Evolutionary conservation across 768 basidiomycete species (phyloP).

Genomic region (Termitomyces sp.): DNA sequence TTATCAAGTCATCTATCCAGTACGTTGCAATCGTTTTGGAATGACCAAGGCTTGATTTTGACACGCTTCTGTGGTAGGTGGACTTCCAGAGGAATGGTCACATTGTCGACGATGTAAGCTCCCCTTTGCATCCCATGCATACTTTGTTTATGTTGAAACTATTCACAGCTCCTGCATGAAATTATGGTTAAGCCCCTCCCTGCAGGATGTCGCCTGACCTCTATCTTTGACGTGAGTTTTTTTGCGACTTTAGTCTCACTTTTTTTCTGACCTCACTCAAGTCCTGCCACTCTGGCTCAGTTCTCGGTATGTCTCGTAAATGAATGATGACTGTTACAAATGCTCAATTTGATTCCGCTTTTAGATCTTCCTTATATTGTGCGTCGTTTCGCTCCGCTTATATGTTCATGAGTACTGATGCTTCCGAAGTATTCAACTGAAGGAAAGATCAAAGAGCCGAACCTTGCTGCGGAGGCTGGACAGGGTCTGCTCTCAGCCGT

Average conservation of each 20-base stretch:
- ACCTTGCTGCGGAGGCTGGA: conserved; percentile 81
- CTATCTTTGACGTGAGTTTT: conserved; percentile 64
- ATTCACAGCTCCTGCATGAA: conserved; percentile 57
- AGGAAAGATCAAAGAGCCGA: conserved; percentile 93
- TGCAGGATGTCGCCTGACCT: conserved; percentile 81
- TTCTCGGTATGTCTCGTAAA: conserved; percentile 48
- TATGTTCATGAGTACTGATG: background rate
- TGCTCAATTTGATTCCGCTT: background rate
- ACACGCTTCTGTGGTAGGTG: conserved; percentile 21
- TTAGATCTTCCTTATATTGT: conserved; percentile 70
- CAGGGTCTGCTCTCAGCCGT: conserved; percentile 79
- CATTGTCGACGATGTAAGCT: conserved; percentile 83
- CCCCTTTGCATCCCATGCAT: background rate
- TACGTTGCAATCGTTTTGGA: conserved; percentile 38
- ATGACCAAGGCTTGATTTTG: background rate
- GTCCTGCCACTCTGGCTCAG: conserved; percentile 90
- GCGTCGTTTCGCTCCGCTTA: conserved; percentile 12
- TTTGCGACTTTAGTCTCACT: background rate
- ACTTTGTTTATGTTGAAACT: conserved; percentile 8
- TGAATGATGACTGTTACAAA: background rate
- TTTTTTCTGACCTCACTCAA: conserved; percentile 19
- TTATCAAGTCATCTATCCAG: conserved; percentile 74
- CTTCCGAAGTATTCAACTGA: conserved; percentile 78
- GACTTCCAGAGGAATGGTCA: conserved; percentile 56
- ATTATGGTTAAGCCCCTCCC: conserved; percentile 81